Percentiles rank a stretch among this genome's conserved stretches.
phyloP scores from a whole-genome alignment of 2,329 filamentous ascomycete genomes.

The Pochonia chlamydosporia region DNA sequence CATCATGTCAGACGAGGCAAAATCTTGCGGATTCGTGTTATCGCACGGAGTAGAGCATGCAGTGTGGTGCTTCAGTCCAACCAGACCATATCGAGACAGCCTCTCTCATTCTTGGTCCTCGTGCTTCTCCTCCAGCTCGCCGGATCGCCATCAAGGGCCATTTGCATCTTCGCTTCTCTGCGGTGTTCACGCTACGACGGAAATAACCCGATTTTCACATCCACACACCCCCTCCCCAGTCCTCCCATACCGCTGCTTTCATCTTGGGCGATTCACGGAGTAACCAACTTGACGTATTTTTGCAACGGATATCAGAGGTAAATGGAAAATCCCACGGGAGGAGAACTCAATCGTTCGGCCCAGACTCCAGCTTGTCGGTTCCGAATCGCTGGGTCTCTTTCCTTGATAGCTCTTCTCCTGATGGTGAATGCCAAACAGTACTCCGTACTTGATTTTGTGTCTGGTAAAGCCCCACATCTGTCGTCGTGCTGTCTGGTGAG shows the following conservation, averaged over 20 bases:
- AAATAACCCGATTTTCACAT: conserved; percentile 27
- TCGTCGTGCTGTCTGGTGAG: background rate
- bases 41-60: too few relatives aligned
- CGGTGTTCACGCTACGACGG: conserved; percentile 20
- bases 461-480: background rate
- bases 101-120: background rate
- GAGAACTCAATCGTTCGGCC: conserved; percentile 8
- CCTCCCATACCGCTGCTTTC: conserved; percentile 22
- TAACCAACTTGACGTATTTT: background rate
- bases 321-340: conserved; percentile 23
- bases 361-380: conserved; percentile 7
- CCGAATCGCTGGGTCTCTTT: conserved; percentile 1
- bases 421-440: too few relatives aligned
- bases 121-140: conserved; percentile 4
- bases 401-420: background rate
- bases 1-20: too few relatives aligned
- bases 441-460: too few relatives aligned
- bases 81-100: conserved; percentile 4
- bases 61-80: too few relatives aligned
- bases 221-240: conserved; percentile 18
- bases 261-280: conserved; percentile 13
- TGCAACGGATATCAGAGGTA: background rate
- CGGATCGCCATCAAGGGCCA: conserved; percentile 7
- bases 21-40: too few relatives aligned
- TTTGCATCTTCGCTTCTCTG: conserved; percentile 2